Base-by-base conservation (phyloP, 1,139 yeast species). In the Casaregolazyma suthepensis region DNA sequence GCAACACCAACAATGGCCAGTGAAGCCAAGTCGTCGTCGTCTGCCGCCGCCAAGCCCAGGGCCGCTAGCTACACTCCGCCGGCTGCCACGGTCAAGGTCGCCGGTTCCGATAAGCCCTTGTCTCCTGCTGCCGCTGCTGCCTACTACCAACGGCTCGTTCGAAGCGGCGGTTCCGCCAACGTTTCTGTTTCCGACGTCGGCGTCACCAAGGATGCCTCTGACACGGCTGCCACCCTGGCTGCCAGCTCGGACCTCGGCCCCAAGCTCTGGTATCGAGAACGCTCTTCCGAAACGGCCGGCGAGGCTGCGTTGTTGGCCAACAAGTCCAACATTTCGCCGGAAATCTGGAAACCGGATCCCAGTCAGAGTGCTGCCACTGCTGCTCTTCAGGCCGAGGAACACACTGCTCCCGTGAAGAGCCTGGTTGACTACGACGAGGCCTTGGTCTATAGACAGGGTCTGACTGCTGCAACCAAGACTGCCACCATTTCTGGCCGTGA, bases 61-160 rank as follows among this genome's bases (percentile, higher is more conserved):
- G 17, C 49, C 12, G 31, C 38, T n/a, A 20, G 18, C 10, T 38
- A 18, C 23, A 20, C 38, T 17, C 37, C 23, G 22, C 48, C 48
- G 1, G 19, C n/a, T 6, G 23, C 45, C 44, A 49, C 44, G 12
- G 52, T 49, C 48, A 49, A 49, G 48, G 52, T 49, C 3, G 52
- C 52, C 15, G 52, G 52, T 7, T 46, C 49, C 29, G 46, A 43
- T 20, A 52, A 57, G 50, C 52, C 53, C 19, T 51, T 61, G 37
- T 59, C 63, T 13, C 58, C 64, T 10, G 65, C 65, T 19, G 63
- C 64, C 17, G 65, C 65, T n/a, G 59, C 60, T 12, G 65, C 65
- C 5, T 53, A 56, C 47, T 88, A 87, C 71, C 85, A 83, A 61
- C 91, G 89, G 59, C 85, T 85, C 64, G 71, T 85, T 66, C 86